These are phyloP conservation scores for Fusarium humuli DNA, from an alignment of 2,329 filamentous ascomycete genomes.

Conservation along the genomic window DNA sequence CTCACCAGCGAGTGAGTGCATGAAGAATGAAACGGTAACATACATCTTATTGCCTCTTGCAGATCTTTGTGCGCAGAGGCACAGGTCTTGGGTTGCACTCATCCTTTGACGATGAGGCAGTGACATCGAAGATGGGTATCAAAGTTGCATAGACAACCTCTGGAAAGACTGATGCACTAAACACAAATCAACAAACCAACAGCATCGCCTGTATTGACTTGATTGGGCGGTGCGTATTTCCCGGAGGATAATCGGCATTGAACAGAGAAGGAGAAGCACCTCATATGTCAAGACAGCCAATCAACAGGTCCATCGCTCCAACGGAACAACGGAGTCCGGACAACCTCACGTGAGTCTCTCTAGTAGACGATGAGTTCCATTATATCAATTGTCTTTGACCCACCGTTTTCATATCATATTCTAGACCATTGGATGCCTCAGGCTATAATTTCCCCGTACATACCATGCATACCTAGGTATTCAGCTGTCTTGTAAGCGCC, in stretches of 20 bases:
- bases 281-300: not conserved
- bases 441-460: not conserved
- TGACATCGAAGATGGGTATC: not conserved
- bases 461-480: not conserved
- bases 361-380: not conserved
- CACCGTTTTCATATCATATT: not conserved
- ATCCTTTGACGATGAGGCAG: not conserved
- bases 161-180: not conserved
- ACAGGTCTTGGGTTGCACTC: not conserved
- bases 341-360: not conserved
- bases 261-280: not conserved
- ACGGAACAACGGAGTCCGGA: not conserved
- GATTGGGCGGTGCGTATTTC: not conserved
- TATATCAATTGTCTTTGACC: not conserved
- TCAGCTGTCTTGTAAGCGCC: not conserved
- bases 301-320: not conserved
- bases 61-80: not conserved
- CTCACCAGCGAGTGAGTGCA: not conserved
- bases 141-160: not conserved
- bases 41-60: not conserved
- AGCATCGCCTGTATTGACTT: not conserved
- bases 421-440: not conserved
- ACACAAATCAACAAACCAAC: not conserved
- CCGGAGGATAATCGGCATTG: not conserved
- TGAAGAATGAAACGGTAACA: not conserved